phyloP scores from a whole-genome alignment of 768 basidiomycete species.

The Tricholoma bakamatsutake region DNA sequence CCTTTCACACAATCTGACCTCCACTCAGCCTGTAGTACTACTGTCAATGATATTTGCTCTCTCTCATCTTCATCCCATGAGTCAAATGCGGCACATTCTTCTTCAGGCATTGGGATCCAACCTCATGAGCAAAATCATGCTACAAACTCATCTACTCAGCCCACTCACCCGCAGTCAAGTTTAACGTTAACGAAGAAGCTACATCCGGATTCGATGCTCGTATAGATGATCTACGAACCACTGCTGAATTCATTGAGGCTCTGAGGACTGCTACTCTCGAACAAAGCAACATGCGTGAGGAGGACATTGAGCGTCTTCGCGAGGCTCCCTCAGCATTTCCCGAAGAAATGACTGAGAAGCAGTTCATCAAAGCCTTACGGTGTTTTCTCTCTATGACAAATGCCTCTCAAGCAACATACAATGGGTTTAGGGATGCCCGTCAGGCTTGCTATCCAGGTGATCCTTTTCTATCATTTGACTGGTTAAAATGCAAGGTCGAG shows the following conservation, averaged over 20 bases:
- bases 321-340: constrained; percentile 15
- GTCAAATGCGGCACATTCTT: too few species aligned
- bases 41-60: too few species aligned
- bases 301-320: constrained; percentile 18
- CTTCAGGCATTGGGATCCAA: too few species aligned
- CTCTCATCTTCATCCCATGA: too few species aligned
- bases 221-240: not conserved
- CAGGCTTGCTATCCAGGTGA: constrained; percentile 18
- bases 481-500: constrained; percentile 19
- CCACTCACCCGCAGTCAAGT: too few species aligned
- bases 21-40: too few species aligned
- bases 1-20: too few species aligned
- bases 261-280: constrained; percentile 21
- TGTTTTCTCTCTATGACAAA: constrained; percentile 12
- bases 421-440: constrained; percentile 10
- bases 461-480: constrained; percentile 22
- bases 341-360: constrained; percentile 12
- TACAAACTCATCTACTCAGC: too few species aligned
- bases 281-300: constrained; percentile 14
- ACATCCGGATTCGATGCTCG: not conserved
- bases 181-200: too few species aligned
- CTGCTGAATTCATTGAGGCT: constrained; percentile 15
- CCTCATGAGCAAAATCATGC: too few species aligned
- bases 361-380: constrained; percentile 11
- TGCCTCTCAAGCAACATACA: constrained; percentile 12